A percentile compares a stretch with the other conserved stretches of the same genome.
Conservation (phyloP, 225 moss, liverwort and hornwort genomes). For the Marchantia polymorpha region DNA sequence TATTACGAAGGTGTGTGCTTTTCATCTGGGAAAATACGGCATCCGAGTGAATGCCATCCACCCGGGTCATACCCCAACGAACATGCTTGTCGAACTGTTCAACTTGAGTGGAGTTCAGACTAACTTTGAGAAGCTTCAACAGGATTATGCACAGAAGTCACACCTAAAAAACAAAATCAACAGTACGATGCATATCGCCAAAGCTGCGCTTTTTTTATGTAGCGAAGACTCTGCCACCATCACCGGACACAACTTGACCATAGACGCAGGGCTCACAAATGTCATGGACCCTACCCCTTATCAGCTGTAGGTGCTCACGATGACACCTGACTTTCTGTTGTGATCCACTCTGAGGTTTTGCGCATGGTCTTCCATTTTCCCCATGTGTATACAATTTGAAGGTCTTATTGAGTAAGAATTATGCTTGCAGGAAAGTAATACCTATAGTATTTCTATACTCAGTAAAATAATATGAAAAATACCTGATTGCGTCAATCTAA, state of each 20-base stretch:
- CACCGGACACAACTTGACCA: constrained; percentile 14
- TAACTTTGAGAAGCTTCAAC: not conserved
- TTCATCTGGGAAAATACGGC: constrained; percentile 15
- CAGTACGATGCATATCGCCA: constrained; percentile 6
- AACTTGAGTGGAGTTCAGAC: not conserved
- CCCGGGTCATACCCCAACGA: not conserved
- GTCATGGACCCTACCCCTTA: too few relatives aligned
- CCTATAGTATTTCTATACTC: too few relatives aligned
- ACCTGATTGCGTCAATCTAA: too few relatives aligned
- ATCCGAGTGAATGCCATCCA: constrained; percentile 23
- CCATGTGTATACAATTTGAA: too few relatives aligned
- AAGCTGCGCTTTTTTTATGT: constrained; percentile 27
- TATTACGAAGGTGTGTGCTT: constrained; percentile 14
- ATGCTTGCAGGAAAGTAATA: too few relatives aligned
- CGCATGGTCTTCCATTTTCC: too few relatives aligned
- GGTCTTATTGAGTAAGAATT: too few relatives aligned
- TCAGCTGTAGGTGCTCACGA: too few relatives aligned
- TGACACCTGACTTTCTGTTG: too few relatives aligned
- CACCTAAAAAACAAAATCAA: not conserved
- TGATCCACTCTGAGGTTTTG: too few relatives aligned
- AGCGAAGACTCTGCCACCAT: constrained; percentile 19
- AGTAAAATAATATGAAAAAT: too few relatives aligned
- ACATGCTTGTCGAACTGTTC: not conserved
- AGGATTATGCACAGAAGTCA: not conserved
- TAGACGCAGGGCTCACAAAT: constrained; percentile 16